These are phyloP conservation scores for Elaeagnus macrophylla DNA, from an alignment of 306 rosid genomes.

Conservation along the genomic window DNA sequence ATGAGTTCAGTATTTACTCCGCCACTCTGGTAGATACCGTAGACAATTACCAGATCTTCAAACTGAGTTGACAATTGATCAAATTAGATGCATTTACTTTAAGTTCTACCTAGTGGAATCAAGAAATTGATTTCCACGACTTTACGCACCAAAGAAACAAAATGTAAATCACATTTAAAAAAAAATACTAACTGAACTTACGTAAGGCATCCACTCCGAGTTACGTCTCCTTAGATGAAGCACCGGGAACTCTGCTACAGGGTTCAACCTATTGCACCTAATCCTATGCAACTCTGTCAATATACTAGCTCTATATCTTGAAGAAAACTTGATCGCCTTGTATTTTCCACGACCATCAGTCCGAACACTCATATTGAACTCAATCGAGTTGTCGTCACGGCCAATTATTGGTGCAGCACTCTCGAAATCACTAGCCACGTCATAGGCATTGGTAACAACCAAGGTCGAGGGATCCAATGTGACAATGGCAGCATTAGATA, in stretches of 20 bases:
- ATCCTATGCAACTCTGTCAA: constrained; percentile 83
- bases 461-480: constrained; percentile 88
- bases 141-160: too few relatives aligned
- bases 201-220: constrained; percentile 76
- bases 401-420: constrained; percentile 57
- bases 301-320: constrained; percentile 73
- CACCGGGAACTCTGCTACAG: constrained; percentile 78
- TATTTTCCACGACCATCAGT: constrained; percentile 94
- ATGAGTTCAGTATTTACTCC: too few relatives aligned
- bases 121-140: too few relatives aligned
- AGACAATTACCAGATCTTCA: too few relatives aligned
- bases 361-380: constrained; percentile 70
- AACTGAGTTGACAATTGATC: too few relatives aligned
- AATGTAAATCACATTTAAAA: too few relatives aligned
- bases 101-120: too few relatives aligned
- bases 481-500: constrained; percentile 46
- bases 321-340: constrained; percentile 72
- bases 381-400: constrained; percentile 75
- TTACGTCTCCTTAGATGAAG: constrained; percentile 80
- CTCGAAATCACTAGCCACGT: constrained; percentile 64
- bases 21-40: too few relatives aligned
- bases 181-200: constrained; percentile 32
- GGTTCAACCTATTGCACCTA: constrained; percentile 61
- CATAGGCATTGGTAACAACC: constrained; percentile 75
- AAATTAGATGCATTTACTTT: too few relatives aligned